Conservation (phyloP, 1,284 basidiomycete genomes). For the Ceratobasidium theobromae region DNA sequence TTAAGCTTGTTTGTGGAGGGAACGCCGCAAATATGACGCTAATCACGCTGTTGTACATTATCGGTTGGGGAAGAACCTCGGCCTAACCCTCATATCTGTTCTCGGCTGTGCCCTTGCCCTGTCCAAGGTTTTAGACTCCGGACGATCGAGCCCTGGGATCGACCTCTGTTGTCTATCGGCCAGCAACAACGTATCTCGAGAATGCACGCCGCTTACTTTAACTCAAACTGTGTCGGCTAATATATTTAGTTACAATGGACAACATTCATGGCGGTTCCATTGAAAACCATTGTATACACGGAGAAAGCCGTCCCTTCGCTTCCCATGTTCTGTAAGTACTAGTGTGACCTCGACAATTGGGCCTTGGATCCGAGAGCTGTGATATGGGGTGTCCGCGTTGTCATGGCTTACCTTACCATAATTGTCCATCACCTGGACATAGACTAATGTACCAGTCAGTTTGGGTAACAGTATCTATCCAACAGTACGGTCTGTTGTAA, state of each 20-base stretch:
- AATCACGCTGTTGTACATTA: no score
- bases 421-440: no score
- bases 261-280: background rate
- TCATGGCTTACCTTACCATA: no score
- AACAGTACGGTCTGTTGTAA: conserved; percentile 58
- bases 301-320: conserved; percentile 52
- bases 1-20: no score
- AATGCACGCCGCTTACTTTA: background rate
- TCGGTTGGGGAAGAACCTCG: background rate
- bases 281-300: conserved; percentile 46
- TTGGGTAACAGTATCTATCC: conserved; percentile 57
- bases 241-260: background rate
- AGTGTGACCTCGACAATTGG: background rate
- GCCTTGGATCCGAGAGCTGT: background rate
- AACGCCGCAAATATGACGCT: no score
- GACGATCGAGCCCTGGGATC: background rate
- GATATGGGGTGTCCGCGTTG: no score
- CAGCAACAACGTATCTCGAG: background rate
- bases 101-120: conserved; percentile 5
- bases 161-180: background rate
- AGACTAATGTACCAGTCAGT: conserved; percentile 24
- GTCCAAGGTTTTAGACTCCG: conserved; percentile 24
- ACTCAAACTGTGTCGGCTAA: background rate
- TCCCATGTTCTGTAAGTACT: conserved; percentile 49
- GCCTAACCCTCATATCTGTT: background rate